These are phyloP conservation scores for Candida methanosorbosa DNA, from an alignment of 805 yeast genomes.

Conservation along the genomic window DNA sequence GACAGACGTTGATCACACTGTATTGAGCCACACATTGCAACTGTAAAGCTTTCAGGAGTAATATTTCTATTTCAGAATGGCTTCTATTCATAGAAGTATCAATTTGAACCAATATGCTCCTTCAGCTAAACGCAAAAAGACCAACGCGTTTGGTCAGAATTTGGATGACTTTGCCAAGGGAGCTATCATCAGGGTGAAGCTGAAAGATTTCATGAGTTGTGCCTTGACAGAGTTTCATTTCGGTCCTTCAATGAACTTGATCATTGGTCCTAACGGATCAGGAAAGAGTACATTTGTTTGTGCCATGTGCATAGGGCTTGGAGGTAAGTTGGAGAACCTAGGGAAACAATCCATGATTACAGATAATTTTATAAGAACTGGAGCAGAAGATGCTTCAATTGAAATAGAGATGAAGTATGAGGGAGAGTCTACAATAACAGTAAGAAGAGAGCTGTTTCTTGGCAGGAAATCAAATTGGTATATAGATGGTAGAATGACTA, in stretches of 20 bases:
- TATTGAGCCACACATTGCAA: too few species aligned
- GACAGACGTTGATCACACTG: too few species aligned
- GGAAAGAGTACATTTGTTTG: slow-evolving; percentile 93
- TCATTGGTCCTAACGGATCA: slow-evolving; percentile 94
- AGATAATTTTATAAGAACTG: slow-evolving; percentile 66
- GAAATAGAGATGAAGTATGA: slow-evolving; percentile 41
- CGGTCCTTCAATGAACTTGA: slow-evolving; percentile 81
- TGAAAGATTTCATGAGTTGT: slow-evolving; percentile 63
- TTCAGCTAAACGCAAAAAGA: too few species aligned
- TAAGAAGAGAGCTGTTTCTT: slow-evolving; percentile 36
- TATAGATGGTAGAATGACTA: slow-evolving; percentile 30
- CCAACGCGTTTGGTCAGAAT: too few species aligned
- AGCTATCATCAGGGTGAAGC: slow-evolving; percentile 38
- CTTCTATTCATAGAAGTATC: too few species aligned
- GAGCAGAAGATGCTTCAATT: slow-evolving; percentile 36
- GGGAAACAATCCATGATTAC: slow-evolving; percentile 58
- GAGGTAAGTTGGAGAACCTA: slow-evolving; percentile 65
- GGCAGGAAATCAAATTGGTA: slow-evolving; percentile 44
- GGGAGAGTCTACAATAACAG: slow-evolving; percentile 24
- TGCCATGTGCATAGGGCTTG: slow-evolving; percentile 83
- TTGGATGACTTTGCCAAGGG: slow-evolving; percentile 32
- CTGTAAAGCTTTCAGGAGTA: too few species aligned
- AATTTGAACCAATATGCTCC: too few species aligned
- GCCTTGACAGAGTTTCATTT: slow-evolving; percentile 60
- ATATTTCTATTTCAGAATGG: too few species aligned